Base-by-base conservation (phyloP, 106 monocot species). In the Apostasia shenzhenica region DNA sequence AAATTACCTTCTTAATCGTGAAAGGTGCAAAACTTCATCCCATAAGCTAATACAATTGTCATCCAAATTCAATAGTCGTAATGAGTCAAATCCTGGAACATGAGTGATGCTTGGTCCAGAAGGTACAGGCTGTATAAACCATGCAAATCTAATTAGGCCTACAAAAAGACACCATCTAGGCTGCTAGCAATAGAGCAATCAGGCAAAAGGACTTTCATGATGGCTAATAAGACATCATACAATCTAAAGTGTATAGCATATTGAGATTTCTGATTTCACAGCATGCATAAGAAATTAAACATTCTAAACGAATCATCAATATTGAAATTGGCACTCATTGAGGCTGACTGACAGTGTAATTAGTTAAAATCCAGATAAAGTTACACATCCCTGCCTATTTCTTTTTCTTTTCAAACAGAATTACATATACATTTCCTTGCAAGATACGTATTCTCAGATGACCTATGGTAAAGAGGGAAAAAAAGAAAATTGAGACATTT, bases 21-120 rank as follows among this genome's bases (percentile, higher is more conserved):
- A 90, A 79, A 99, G 83, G 74, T 87, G 92, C 75, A 90, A 65
- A 80, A 93, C 72, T 67, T 93, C 92, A 72, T 87, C 83, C 97
- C 97, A 92, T 39, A 66, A 66, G 43, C 75, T 77, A 72, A 99
- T 83, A 42, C 64, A 67, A 67, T 90, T 99, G 67, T 87, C 79
- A 72, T 99, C 97, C 65, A 99, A 82, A 81, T 92, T 99, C 66
- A 99, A 70, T 59, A 99, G 60, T 13, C 77, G 76, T 70, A 99
- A 64, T 26, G 74, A 79, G 50, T 76, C 55, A 74, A 95, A 92
- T 72, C 84, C 85, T 77, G 66, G n/a, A 62, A 81, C 72, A 72
- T 41, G 72, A 61, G 54, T 76, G 67, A 57, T 63, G 13, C 11
- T 26, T 14, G 74, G 48, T 37, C 39, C 42, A 45, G 62, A 67